Evolutionary conservation across 2,329 filamentous ascomycete genomes (phyloP).

Genomic region (Thelonectria olida): DNA sequence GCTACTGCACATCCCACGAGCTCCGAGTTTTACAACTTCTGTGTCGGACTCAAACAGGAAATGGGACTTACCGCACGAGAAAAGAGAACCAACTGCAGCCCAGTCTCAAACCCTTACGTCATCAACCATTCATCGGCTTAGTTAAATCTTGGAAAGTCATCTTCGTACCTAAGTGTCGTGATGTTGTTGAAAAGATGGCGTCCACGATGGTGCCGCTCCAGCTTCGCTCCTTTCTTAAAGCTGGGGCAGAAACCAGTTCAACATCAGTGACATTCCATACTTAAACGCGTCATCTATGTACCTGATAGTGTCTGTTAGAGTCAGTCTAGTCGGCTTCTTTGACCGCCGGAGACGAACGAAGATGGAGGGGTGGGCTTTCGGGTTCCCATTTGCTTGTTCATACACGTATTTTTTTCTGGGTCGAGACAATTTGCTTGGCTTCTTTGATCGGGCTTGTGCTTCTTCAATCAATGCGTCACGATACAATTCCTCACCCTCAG

Average conservation of each 20-base stretch:
- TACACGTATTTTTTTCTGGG: not conserved
- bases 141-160: too few relatives aligned
- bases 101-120: constrained; percentile 32
- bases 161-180: too few relatives aligned
- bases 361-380: not conserved
- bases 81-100: too few relatives aligned
- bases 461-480: constrained; percentile 28
- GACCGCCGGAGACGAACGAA: constrained; percentile 1
- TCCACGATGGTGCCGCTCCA: too few relatives aligned
- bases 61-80: constrained; percentile 18
- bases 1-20: constrained; percentile 23
- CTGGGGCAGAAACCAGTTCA: not conserved
- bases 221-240: not conserved
- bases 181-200: too few relatives aligned
- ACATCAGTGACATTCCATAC: not conserved
- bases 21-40: constrained; percentile 17
- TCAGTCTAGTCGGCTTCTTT: not conserved
- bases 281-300: constrained; percentile 8
- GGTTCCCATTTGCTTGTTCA: not conserved
- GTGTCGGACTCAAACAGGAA: constrained; percentile 27
- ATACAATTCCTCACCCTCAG: constrained; percentile 16
- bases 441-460: constrained; percentile 26
- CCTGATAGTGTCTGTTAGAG: not conserved
- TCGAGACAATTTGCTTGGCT: constrained; percentile 21
- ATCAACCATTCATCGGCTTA: not conserved